Evolutionary conservation across 148 eudicot species (phyloP).

Genomic region (Camellia sinensis): DNA sequence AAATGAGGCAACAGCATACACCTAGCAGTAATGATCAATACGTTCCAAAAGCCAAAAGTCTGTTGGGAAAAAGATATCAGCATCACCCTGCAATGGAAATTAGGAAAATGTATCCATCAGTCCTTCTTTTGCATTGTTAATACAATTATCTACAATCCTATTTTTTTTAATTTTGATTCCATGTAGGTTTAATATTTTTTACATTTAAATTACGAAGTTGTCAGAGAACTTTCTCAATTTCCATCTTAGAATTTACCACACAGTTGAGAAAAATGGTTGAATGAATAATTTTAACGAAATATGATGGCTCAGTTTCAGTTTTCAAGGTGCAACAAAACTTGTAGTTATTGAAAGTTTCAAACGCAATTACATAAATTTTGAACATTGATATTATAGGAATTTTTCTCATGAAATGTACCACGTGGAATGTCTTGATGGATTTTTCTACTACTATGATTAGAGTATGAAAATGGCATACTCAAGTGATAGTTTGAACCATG

Average conservation of each 20-base stretch:
- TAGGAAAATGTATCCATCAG: not conserved
- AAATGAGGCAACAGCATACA: too few relatives aligned
- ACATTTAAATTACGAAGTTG: too few relatives aligned
- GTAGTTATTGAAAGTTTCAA: not conserved
- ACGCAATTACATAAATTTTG: not conserved
- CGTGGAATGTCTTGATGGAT: too few relatives aligned
- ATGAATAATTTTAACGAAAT: not conserved
- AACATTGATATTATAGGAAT: too few relatives aligned
- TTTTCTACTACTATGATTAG: too few relatives aligned
- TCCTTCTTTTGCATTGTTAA: not conserved
- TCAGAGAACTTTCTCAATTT: not conserved
- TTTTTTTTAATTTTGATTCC: too few relatives aligned
- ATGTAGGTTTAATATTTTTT: too few relatives aligned
- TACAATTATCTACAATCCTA: not conserved
- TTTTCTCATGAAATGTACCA: too few relatives aligned
- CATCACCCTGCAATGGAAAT: constrained; percentile 74
- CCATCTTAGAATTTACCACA: not conserved
- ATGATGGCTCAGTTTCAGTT: not conserved
- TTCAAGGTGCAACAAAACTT: not conserved
- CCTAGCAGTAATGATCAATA: constrained; percentile 72
- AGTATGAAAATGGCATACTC: not conserved
- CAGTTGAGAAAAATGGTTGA: not conserved
- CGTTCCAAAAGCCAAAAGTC: constrained; percentile 92
- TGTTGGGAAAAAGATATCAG: constrained; percentile 97
- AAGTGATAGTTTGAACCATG: not conserved